Conservation (phyloP, 2,329 filamentous ascomycete species). For the Ophiognomonia clavigignenti-juglandacearum region DNA sequence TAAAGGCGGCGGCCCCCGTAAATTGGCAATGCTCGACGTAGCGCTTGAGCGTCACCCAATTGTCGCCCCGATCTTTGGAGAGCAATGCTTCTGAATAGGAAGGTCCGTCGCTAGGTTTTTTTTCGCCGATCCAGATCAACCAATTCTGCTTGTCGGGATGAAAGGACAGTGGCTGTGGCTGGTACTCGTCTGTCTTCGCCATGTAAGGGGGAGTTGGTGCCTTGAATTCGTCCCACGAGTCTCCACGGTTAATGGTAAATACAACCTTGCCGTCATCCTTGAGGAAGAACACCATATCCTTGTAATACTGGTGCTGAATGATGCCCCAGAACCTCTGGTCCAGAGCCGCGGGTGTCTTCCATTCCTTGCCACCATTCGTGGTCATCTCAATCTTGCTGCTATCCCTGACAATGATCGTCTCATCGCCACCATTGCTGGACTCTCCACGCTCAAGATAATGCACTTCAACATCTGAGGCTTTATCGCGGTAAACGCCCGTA, state of each 20-base stretch:
- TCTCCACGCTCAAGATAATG: constrained; percentile 77
- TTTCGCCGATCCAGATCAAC: constrained; percentile 83
- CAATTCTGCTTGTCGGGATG: constrained; percentile 83
- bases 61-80: constrained; percentile 72
- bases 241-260: constrained; percentile 77
- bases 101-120: constrained; percentile 41
- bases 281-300: constrained; percentile 82
- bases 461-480: constrained; percentile 46
- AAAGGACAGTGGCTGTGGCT: constrained; percentile 63
- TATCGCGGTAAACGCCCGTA: constrained; percentile 42
- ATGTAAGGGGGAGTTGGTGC: not conserved
- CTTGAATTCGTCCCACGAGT: constrained; percentile 68
- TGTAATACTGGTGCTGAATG: constrained; percentile 73
- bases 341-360: constrained; percentile 60
- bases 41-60: constrained; percentile 70
- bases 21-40: constrained; percentile 84
- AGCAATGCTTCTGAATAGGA: constrained; percentile 74
- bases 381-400: constrained; percentile 65
- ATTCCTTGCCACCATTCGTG: constrained; percentile 83
- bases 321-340: constrained; percentile 68
- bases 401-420: constrained; percentile 59
- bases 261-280: constrained; percentile 62
- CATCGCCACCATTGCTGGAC: constrained; percentile 58
- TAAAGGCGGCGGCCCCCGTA: constrained; percentile 58
- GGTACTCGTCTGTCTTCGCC: constrained; percentile 31